A percentile compares a stretch with the other conserved stretches of the same genome.
These are phyloP conservation scores for Zygnema circumcarinatum DNA, from an alignment of 139 green algal genomes.

Conservation along the genomic window DNA sequence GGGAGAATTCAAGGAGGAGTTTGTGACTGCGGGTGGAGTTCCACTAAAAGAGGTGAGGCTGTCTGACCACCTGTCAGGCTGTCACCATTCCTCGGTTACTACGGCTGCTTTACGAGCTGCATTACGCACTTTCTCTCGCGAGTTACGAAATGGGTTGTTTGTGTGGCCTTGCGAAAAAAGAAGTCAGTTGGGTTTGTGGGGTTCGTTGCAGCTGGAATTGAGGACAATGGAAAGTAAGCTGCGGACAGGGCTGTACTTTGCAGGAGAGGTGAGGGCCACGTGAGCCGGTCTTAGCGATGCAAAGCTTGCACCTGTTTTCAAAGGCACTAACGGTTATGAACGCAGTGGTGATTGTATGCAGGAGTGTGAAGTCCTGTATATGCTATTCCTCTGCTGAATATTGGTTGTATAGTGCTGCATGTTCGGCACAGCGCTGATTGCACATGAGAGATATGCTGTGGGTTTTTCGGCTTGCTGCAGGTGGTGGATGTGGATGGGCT, in stretches of 20 bases:
- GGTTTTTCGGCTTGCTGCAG: background rate
- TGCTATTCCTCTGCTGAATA: no score
- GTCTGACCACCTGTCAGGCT: no score
- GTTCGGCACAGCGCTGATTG: no score
- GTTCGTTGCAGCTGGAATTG: conserved; percentile 29
- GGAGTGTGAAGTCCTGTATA: no score
- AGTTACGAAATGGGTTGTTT: no score
- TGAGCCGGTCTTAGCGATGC: background rate
- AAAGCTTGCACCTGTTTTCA: background rate
- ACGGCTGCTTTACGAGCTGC: no score
- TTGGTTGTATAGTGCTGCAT: no score
- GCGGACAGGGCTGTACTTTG: conserved; percentile 51
- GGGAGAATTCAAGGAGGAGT: conserved; percentile 59
- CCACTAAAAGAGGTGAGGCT: conserved; percentile 50
- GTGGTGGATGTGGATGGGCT: conserved; percentile 51
- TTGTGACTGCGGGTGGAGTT: conserved; percentile 60
- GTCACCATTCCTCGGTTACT: no score
- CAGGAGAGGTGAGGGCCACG: conserved; percentile 35
- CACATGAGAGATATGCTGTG: background rate
- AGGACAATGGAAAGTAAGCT: conserved; percentile 51
- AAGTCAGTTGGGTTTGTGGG: background rate
- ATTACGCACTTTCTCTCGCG: no score
- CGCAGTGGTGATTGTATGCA: no score
- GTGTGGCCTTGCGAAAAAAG: no score
- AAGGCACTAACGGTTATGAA: no score